phyloP scores from a whole-genome alignment of 805 yeast species.

The Teunomyces cretensis region DNA sequence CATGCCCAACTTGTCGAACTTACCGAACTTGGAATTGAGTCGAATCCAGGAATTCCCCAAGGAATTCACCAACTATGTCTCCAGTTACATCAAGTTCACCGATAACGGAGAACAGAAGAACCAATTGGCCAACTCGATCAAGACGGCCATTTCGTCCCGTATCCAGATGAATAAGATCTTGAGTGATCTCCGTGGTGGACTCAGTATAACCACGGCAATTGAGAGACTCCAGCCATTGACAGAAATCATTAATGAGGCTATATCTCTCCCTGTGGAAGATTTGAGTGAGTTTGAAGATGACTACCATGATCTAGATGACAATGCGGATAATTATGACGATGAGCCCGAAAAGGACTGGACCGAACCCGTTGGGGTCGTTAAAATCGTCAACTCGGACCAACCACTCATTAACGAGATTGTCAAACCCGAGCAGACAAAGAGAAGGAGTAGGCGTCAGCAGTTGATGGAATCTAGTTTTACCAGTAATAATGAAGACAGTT shows the following conservation, averaged over 20 bases:
- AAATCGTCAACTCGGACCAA: conserved; percentile 45
- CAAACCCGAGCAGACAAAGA: conserved; percentile 35
- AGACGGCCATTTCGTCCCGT: conserved; percentile 40
- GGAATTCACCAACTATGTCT: conserved; percentile 31
- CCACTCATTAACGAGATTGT: conserved; percentile 55
- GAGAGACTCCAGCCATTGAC: conserved; percentile 50
- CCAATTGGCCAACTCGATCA: conserved; percentile 29
- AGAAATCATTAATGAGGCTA: conserved; percentile 45
- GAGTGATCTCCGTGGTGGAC: conserved; percentile 44
- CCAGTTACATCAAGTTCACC: conserved; percentile 21
- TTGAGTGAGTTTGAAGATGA: conserved; percentile 25
- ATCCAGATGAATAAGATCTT: conserved; percentile 43
- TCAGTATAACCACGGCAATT: conserved; percentile 50
- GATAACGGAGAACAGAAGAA: conserved; percentile 16
- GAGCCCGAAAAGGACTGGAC: conserved; percentile 24
- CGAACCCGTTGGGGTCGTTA: conserved; percentile 57
- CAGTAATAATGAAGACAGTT: conserved; percentile 10
- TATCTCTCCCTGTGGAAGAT: conserved; percentile 53
- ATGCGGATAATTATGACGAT: conserved; percentile 7
- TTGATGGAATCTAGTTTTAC: not conserved
- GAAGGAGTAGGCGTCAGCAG: conserved; percentile 4
- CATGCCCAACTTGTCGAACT: conserved; percentile 23
- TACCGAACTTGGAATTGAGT: conserved; percentile 23
- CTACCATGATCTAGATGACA: conserved; percentile 17
- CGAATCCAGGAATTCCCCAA: conserved; percentile 25